These are phyloP conservation scores for Harringtonia lauricola DNA, from an alignment of 2,329 filamentous ascomycete genomes.

Conservation along the genomic window DNA sequence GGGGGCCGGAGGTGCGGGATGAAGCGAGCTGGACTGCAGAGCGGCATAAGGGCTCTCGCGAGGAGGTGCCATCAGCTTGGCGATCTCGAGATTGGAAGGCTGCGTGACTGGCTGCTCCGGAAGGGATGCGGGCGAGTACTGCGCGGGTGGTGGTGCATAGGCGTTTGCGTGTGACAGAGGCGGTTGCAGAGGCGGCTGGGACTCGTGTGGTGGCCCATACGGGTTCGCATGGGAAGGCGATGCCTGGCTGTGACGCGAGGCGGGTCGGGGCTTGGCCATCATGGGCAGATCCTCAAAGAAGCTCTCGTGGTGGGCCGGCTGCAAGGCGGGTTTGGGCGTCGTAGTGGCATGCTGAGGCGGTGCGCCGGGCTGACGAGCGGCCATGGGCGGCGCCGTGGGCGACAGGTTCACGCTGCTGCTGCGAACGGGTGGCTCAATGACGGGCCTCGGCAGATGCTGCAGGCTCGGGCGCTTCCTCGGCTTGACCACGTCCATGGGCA, in stretches of 20 bases:
- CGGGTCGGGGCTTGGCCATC: constrained; percentile 47
- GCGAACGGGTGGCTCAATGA: constrained; percentile 32
- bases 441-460: constrained; percentile 38
- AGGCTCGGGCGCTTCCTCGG: constrained; percentile 51
- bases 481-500: constrained; percentile 79
- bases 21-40: constrained; percentile 21
- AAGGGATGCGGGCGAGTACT: neutral
- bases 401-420: constrained; percentile 46
- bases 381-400: constrained; percentile 15
- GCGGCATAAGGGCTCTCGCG: constrained; percentile 42
- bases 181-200: neutral
- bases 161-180: neutral
- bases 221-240: constrained; percentile 30
- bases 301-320: constrained; percentile 29
- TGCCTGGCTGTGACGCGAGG: constrained; percentile 39
- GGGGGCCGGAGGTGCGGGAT: constrained; percentile 8
- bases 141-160: neutral
- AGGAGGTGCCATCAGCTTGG: constrained; percentile 37
- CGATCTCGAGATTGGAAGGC: constrained; percentile 8
- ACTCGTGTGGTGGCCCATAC: constrained; percentile 17
- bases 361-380: no score
- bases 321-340: constrained; percentile 6
- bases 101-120: constrained; percentile 5
- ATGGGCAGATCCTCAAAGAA: constrained; percentile 75
- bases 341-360: constrained; percentile 12